Evolutionary conservation across 768 basidiomycete species (phyloP).

Genomic region (Suillus paluster): DNA sequence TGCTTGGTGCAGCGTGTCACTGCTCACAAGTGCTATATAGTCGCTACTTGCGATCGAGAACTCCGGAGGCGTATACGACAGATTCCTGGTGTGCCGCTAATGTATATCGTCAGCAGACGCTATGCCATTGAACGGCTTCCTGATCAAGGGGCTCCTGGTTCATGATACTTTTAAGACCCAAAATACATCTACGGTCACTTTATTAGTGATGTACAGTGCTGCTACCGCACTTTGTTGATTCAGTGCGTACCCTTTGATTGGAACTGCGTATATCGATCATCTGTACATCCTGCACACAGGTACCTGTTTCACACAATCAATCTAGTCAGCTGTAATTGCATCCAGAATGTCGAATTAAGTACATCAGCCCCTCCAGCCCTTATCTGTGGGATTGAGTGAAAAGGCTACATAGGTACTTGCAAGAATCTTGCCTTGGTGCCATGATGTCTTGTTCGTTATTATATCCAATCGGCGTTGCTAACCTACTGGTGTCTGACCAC

Average conservation of each 20-base stretch:
- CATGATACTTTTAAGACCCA: slow-evolving; percentile 31
- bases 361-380: background rate
- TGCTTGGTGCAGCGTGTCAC: slow-evolving; percentile 96
- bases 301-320: background rate
- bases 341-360: background rate
- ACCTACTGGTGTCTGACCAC: background rate
- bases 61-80: slow-evolving; percentile 91
- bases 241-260: background rate
- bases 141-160: slow-evolving; percentile 83
- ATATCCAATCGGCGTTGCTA: background rate
- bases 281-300: background rate
- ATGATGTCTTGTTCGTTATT: background rate
- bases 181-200: background rate
- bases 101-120: slow-evolving; percentile 93
- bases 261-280: background rate
- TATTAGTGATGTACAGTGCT: background rate
- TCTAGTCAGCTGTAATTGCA: background rate
- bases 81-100: slow-evolving; percentile 90
- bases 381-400: background rate
- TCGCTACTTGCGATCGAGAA: slow-evolving; percentile 97
- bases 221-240: background rate
- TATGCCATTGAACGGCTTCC: slow-evolving; percentile 96
- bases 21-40: slow-evolving; percentile 94
- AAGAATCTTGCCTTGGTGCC: background rate
- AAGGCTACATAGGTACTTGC: background rate